Evolutionary conservation across 371 early-diverging fungal species (phyloP).

Genomic region (Saksenaea oblongispora): DNA sequence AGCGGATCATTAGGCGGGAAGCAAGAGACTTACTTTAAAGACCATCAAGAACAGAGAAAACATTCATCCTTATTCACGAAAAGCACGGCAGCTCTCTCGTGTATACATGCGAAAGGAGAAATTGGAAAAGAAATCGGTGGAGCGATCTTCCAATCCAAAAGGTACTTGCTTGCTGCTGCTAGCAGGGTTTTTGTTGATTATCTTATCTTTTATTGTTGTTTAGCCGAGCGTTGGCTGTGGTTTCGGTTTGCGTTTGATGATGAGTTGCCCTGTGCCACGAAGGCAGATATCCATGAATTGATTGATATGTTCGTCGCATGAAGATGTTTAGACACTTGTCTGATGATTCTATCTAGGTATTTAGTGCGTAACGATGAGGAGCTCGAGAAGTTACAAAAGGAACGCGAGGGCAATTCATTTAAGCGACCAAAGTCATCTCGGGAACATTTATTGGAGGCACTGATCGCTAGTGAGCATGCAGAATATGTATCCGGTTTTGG

Average conservation of each 20-base stretch:
- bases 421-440: constrained; percentile 53
- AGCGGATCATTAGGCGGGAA: constrained; percentile 40
- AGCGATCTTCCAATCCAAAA: constrained; percentile 25
- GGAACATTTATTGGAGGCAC: constrained; percentile 46
- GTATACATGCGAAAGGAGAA: constrained; percentile 55
- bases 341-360: constrained; percentile 26
- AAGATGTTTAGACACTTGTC: neutral
- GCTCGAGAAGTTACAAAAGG: constrained; percentile 42
- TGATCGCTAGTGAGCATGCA: constrained; percentile 47
- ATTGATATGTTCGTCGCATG: constrained; percentile 41
- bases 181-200: neutral
- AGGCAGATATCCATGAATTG: constrained; percentile 51
- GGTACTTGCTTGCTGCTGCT: constrained; percentile 17
- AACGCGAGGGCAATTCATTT: constrained; percentile 39
- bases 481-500: constrained; percentile 64
- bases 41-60: constrained; percentile 63
- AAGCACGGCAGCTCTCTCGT: constrained; percentile 58
- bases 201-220: neutral
- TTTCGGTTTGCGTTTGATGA: constrained; percentile 63
- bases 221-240: constrained; percentile 62
- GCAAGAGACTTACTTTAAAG: constrained; percentile 60
- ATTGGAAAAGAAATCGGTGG: constrained; percentile 36
- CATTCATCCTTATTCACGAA: constrained; percentile 64
- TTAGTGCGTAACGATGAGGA: constrained; percentile 55
- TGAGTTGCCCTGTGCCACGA: constrained; percentile 34